Base-by-base conservation (phyloP, 495 filamentous ascomycete species). In the Cladorrhinum samala region DNA sequence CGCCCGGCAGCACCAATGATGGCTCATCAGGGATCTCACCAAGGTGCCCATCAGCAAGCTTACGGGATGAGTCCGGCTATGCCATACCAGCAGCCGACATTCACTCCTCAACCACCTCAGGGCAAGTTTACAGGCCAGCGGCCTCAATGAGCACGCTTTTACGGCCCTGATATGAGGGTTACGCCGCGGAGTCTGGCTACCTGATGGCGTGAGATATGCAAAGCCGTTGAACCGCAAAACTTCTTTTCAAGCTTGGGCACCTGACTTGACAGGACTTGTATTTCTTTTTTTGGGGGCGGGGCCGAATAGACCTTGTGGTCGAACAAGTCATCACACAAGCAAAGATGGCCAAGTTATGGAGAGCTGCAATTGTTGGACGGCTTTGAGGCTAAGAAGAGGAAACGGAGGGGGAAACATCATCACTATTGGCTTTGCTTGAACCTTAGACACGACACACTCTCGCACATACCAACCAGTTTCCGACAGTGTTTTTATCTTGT, bases 1-100 rank as follows among this genome's bases (percentile, higher is more conserved):
- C 79, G 88, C 17, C 80, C 80, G 21, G 81, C 86, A 1, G 88
- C 87, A 2, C 85, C 91, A 72, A 91, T 92, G 87, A 88, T 89
- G 80, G 75, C 64, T 23, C 73, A 71, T 39, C 77, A 81, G 66
- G 84, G 84, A 46, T 90, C 86, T 18, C 86, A 89, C 56, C 77
- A 81, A 66, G 84, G 84, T 49, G 88, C 86, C 17, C 86, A 88
- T 56, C 83, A 85, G 55, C 86, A 89, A 49, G 60, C 87, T 63
- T 88, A 79, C 56, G 72, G 79, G 47, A 84, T 87, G 82, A 79
- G 79, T 50, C 83, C 83, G 25, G 80, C 74, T 19, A 75, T 82
- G 57, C 82, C 82, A 55, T 87, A 83, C 61, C 82, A 81, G 60
- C 82, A 85, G 57, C 84, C 86, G 4, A 74, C 79, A 1, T 89